Evolutionary conservation across 1,284 basidiomycete genomes (phyloP), one percentile per base, ranked within the genome.

Genomic region (Fomitopsis pinicola): DNA sequence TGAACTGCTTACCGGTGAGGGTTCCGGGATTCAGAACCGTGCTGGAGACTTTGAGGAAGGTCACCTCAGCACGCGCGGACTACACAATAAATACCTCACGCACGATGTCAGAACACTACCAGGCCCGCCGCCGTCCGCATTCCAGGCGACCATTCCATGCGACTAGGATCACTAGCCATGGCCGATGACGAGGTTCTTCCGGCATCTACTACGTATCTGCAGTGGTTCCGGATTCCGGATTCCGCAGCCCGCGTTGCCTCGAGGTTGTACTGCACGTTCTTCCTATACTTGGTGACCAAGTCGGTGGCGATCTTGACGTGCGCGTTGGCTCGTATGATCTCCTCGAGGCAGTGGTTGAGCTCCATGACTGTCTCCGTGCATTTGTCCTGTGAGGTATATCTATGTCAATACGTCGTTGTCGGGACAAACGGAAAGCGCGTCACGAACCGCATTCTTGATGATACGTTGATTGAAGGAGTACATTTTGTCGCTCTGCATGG

Each of bases 401-500:
- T 5, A n/a, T n/a, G 14, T 54, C 19, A 15, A 22, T 17, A 44
- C 14, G 22, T 36, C 40, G 5, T 2, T 4, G 6, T 3, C 19
- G 55, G 22, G 10, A 5, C 9, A 30, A 17, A 46, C 1, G 30
- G 12, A n/a, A 26, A 14, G 30, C 28, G 57, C 22, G 7, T 28
- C 17, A 76, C 89, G 71, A 64, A 95, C 94, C 15, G 91, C 86
- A 67, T 94, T 96, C 76, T 94, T 95, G 50, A 95, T 80, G 65
- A 97, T 95, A 28, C 94, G 84, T 69, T 95, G 92, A 2, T 69
- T 95, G 92, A 2, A 97, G 81, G 30, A 97, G 82, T 35, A 95
- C 86, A 35, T 91, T 92, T 72, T 97, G 95, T 61, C 92, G 82
- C 73, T 95, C 93, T 64, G 94, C 92, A 71, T 97, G 92, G 35